Base-by-base conservation (phyloP, 2,329 filamentous ascomycete species). In the Emericellopsis atlantica region DNA sequence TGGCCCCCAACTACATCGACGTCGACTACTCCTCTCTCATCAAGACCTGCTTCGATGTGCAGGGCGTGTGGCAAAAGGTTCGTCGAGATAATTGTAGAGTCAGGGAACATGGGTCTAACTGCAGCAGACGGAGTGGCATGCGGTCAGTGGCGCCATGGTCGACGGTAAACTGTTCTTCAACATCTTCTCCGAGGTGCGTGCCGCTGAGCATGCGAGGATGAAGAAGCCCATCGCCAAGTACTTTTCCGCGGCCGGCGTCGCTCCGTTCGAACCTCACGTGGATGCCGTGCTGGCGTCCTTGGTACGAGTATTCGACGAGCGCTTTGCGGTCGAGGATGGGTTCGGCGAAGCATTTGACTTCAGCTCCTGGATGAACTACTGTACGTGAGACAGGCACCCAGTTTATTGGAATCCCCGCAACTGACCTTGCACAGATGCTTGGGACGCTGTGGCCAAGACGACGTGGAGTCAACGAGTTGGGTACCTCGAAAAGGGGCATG, bases 381-480 rank as follows among this genome's bases (percentile, higher is more conserved):
- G 50, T 52, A 43, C 42, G 51, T 46, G 8, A 16, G 26, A n/a
- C 18, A 21, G 6, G 31, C 5, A 5, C 6, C 4, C 24, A 10
- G 4, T n/a, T 31, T 5, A 32, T 18, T 14, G n/a, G n/a, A 22
- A 14, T 10, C 8, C 10, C 22, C 26, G 2, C 12, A 38, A 11
- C 24, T 22, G 10, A 36, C 14, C 9, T 26, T 6, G 31, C 16
- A 23, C 18, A 41, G 37, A 32, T 22, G 46, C 61, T 14, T 66
- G 61, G 54, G 65, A 69, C 44, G 58, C 65, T 9, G 54, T 67
- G 43, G 60, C 61, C 32, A 52, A 58, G 35, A 49, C 63, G 5
- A 60, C 59, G 23, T 68, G 64, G 41, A 60, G 60, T 37, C 51
- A 57, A 11, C 58, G 55, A 26, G 58, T 67, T 44, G 65, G 65